Evolutionary conservation across 768 basidiomycete genomes (phyloP).

Genomic region (Phylloporus rhodoxanthus): DNA sequence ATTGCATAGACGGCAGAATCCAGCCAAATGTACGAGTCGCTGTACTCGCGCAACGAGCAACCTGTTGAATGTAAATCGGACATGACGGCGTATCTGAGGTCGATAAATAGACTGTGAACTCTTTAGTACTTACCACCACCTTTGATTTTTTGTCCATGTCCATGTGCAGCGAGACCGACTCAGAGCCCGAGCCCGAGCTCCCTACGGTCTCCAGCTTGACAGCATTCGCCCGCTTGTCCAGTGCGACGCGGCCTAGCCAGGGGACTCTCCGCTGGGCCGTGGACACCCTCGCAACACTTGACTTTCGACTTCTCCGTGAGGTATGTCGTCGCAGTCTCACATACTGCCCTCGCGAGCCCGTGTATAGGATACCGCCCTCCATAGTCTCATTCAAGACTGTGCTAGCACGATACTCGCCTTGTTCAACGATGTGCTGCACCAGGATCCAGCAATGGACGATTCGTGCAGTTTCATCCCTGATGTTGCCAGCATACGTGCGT

Average conservation of each 20-base stretch:
- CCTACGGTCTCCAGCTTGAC: constrained; percentile 11
- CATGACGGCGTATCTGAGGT: constrained; percentile 51
- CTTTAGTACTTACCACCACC: not conserved
- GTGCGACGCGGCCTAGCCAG: constrained; percentile 3
- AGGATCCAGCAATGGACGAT: not conserved
- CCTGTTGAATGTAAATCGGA: constrained; percentile 50
- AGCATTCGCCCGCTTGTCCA: constrained; percentile 18
- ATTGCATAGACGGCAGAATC: constrained; percentile 52
- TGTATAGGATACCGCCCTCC: constrained; percentile 31
- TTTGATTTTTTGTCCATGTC: constrained; percentile 23
- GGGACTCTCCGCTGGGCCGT: constrained; percentile 22
- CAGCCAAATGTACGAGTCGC: constrained; percentile 47
- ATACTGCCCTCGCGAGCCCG: not conserved
- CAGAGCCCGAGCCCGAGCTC: constrained; percentile 41
- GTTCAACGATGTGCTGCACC: constrained; percentile 23
- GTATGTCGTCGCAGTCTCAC: constrained; percentile 6
- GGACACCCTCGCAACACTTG: constrained; percentile 21
- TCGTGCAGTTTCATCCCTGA: constrained; percentile 8
- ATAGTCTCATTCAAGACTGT: constrained; percentile 31
- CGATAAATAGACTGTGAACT: constrained; percentile 46
- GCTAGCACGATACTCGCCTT: constrained; percentile 30
- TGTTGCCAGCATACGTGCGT: constrained; percentile 21
- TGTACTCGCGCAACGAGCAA: constrained; percentile 56
- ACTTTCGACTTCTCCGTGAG: constrained; percentile 28
- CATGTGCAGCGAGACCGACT: constrained; percentile 49